Percentiles rank a stretch among this genome's conserved stretches.
Conservation (phyloP, 306 rosid species). For the Hippophae rhamnoides region DNA sequence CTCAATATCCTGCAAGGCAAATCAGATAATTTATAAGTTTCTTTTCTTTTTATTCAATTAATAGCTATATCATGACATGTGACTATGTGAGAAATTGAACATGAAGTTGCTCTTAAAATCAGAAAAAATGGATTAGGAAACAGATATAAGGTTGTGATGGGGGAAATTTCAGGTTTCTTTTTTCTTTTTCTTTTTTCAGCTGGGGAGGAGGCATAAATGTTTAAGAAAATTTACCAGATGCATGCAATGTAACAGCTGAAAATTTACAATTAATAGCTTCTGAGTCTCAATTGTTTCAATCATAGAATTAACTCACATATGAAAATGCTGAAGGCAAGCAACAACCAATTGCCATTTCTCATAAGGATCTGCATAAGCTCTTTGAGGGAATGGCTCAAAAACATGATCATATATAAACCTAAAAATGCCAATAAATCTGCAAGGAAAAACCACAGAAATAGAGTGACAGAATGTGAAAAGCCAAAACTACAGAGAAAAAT, state of each 20-base stretch:
- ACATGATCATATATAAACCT: constrained; percentile 91
- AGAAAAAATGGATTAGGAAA: background rate
- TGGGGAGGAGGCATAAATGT: background rate
- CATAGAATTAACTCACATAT: constrained; percentile 50
- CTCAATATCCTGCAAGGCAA: constrained; percentile 60
- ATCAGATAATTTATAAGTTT: constrained; percentile 2
- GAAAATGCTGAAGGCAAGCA: constrained; percentile 86
- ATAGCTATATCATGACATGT: background rate
- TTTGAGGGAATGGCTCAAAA: constrained; percentile 94
- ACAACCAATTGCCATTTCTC: constrained; percentile 95
- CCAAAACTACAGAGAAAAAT: constrained; percentile 12
- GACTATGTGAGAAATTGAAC: background rate
- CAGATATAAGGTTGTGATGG: background rate
- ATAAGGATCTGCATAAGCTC: constrained; percentile 79
- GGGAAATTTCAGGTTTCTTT: background rate
- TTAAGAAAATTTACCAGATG: background rate
- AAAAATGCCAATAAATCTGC: constrained; percentile 93
- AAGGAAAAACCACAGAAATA: constrained; percentile 6
- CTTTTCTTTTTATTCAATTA: constrained; percentile 1
- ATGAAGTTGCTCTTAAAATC: background rate
- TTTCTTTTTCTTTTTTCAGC: background rate
- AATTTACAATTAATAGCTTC: constrained; percentile 11
- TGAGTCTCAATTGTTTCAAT: background rate
- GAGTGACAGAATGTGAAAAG: constrained; percentile 3
- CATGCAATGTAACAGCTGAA: constrained; percentile 5